Evolutionary conservation across 1,284 basidiomycete genomes (phyloP), one percentile per base, ranked within the genome.

Genomic region (Abortiporus biennis): DNA sequence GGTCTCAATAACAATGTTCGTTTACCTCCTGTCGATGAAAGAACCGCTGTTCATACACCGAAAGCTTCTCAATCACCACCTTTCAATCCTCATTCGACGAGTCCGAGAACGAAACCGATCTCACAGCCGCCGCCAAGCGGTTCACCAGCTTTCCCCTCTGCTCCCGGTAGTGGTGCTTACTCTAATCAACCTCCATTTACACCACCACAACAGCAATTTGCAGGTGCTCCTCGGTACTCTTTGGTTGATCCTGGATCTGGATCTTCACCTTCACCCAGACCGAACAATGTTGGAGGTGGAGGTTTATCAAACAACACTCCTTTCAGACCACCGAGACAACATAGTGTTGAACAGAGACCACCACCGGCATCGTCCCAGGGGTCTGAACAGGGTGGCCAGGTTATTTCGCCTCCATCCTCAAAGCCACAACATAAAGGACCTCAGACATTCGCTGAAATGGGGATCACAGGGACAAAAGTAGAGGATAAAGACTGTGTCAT

Each of bases 381-480:
- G 8, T n/a, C 27, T 29, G 27, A 13, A 11, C 43, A 16, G 16
- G 38, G 24, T 27, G 22, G 27, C n/a, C 16, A 20, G 6, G 6
- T 16, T 6, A 36, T 30, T 36, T n/a, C 16, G 19, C 21, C 36
- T 15, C 16, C 42, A 8, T 35, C 19, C 20, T 37, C 51, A 15
- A 47, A 44, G 41, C 43, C 36, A 13, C 46, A 43, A 4, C 41
- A 33, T 6, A 68, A 68, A 49, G 74, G 77, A 6, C 80, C 88
- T 2, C 71, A 83, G 54, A 94, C 90, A 34, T 96, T 95, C 63
- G 86, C 84, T 25, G 92, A 95, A 69, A 94, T 95, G 92, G 92
- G 92, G 0, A 83, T 92, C 54, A 71, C 78, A 37, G 78, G 82
- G 13, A 76, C 72, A 32, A 86, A 83, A 53, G 74, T 77, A 37